These are phyloP conservation scores for Chlorencoelia australis DNA, from an alignment of 2,329 filamentous ascomycete species.

Conservation along the genomic window DNA sequence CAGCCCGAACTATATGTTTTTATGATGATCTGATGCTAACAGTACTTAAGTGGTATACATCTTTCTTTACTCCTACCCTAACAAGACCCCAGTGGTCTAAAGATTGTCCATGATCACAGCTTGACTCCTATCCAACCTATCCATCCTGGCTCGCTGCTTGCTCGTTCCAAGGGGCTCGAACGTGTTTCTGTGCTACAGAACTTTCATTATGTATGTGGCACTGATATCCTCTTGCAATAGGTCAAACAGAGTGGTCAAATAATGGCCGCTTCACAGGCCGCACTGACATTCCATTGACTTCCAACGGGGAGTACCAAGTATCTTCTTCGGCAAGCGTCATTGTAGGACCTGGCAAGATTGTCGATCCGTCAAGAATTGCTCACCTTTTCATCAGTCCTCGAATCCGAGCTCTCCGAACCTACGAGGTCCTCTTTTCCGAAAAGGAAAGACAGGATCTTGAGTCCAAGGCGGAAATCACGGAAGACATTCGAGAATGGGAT, in stretches of 20 bases:
- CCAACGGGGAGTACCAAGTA: slow-evolving; percentile 34
- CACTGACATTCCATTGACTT: slow-evolving; percentile 32
- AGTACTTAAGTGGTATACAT: too few species aligned
- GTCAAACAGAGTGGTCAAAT: slow-evolving; percentile 39
- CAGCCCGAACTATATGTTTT: too few species aligned
- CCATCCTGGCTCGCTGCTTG: too few species aligned
- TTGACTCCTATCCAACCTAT: too few species aligned
- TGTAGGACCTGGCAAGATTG: slow-evolving; percentile 36
- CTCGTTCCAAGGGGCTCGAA: too few species aligned
- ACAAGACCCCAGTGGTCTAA: too few species aligned
- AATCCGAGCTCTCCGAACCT: slow-evolving; percentile 36
- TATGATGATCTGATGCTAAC: too few species aligned
- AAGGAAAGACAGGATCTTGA: slow-evolving; percentile 13
- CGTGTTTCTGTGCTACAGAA: too few species aligned
- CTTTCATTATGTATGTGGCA: neutral
- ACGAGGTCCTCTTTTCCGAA: slow-evolving; percentile 33
- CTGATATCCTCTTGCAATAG: slow-evolving; percentile 17
- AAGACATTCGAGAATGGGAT: slow-evolving; percentile 40
- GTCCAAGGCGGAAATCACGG: slow-evolving; percentile 27
- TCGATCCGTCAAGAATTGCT: slow-evolving; percentile 36
- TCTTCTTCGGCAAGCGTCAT: slow-evolving; percentile 30
- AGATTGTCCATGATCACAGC: too few species aligned
- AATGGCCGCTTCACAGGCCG: slow-evolving; percentile 36
- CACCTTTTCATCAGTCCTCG: slow-evolving; percentile 38
- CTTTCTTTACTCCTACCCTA: too few species aligned